These are phyloP conservation scores for Fusarium proliferatum DNA, from an alignment of 2,329 filamentous ascomycete genomes.

Conservation along the genomic window DNA sequence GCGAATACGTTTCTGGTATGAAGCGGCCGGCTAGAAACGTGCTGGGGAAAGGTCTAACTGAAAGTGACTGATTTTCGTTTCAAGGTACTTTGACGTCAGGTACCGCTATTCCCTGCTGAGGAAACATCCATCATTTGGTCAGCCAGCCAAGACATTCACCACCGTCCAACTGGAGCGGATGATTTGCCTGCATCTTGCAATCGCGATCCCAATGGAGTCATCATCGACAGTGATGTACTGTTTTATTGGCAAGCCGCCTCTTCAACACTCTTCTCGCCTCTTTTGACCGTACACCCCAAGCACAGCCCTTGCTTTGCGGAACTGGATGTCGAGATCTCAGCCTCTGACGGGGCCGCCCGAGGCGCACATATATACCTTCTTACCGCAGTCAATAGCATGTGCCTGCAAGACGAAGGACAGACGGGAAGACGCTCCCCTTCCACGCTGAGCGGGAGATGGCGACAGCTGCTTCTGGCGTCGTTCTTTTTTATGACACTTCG, in stretches of 20 bases:
- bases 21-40: conserved; percentile 39
- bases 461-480: conserved; percentile 21
- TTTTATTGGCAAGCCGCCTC: conserved; percentile 16
- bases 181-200: conserved; percentile 23
- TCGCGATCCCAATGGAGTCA: conserved; percentile 26
- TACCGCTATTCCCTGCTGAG: conserved; percentile 17
- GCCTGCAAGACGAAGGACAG: conserved; percentile 14
- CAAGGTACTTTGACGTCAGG: conserved; percentile 33
- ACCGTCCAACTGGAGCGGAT: conserved; percentile 5
- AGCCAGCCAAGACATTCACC: conserved; percentile 16
- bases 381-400: background rate
- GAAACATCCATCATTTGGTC: conserved; percentile 29
- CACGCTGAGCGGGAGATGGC: conserved; percentile 26
- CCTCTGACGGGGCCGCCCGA: conserved; percentile 9
- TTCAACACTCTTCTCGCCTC: background rate
- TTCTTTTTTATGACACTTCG: background rate
- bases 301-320: background rate
- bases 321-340: conserved; percentile 1
- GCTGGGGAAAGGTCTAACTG: conserved; percentile 36
- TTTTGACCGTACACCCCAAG: conserved; percentile 1
- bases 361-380: background rate
- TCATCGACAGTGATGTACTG: conserved; percentile 12
- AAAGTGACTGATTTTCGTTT: conserved; percentile 38
- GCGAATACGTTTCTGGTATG: conserved; percentile 45
- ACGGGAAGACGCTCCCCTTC: conserved; percentile 13